Evolutionary conservation across 2,329 filamentous ascomycete genomes (phyloP), one percentile per base, ranked within the genome.

Genomic region (Rhinocladiella mackenziei): DNA sequence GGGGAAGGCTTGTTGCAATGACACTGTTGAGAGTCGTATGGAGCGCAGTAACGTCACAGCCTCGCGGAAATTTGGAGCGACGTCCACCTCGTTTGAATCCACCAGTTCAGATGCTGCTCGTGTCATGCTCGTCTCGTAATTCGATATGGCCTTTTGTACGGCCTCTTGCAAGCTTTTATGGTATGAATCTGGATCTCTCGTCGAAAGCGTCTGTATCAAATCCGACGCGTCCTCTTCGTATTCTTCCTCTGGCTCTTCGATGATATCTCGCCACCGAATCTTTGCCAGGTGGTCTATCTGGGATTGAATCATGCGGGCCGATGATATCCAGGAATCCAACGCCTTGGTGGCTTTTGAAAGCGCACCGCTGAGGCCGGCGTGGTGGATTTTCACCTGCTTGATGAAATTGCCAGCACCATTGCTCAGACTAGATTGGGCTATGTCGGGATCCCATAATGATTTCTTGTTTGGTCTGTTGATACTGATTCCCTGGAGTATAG

Each of bases 181-280:
- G 37, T 50, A 53, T 9, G 23, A 8, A 3, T 44, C 40, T 2
- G 46, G 43, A n/a, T 57, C 53, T n/a, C 32, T 45, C 30, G 45
- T 36, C 9, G 40, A 30, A 6, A 57, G 50, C 4, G 13, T 20
- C 25, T 20, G 35, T 22, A 53, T 39, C 15, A 56, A 35, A 6
- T 29, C 14, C n/a, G 30, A 28, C 11, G 51, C 51, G 14, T 51
- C 45, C 10, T 53, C 51, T 36, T 57, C 55, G 17, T 57, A 29
- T 14, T 57, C 56, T 23, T 58, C 55, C 43, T 57, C 55, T 10
- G 53, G 48, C 29, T 58, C 55, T 41, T 58, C 56, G n/a, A 58
- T 30, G 13, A 55, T 35, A 28, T 56, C 55, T 31, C 51, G 42
- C 56, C 56, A 58, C 15, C 51, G 39, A 5, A 45, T 41, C 26